Evolutionary conservation across 1,284 basidiomycete species (phyloP).

Genomic region (Leccinum holopus): DNA sequence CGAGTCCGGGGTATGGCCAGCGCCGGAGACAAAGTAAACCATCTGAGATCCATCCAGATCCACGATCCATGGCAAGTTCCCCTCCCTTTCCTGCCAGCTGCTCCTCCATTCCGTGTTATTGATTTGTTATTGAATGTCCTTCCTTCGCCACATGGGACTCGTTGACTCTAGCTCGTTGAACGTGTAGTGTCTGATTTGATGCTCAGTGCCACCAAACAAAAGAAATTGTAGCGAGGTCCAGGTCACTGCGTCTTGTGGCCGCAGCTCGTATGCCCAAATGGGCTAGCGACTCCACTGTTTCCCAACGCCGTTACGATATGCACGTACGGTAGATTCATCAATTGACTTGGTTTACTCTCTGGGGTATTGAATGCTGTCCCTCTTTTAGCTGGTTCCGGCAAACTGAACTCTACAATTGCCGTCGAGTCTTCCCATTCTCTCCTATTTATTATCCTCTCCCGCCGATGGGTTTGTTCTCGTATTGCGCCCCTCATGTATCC

Average conservation of each 20-base stretch:
- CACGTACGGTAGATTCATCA: not conserved
- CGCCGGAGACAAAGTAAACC: constrained; percentile 34
- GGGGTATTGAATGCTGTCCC: constrained; percentile 2
- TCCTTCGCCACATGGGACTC: not conserved
- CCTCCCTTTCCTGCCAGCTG: not conserved
- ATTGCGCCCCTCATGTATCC: constrained; percentile 19
- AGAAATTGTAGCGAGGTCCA: not conserved
- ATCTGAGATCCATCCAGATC: constrained; percentile 33
- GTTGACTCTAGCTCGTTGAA: not conserved
- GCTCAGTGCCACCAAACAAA: not conserved
- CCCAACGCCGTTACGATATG: constrained; percentile 10
- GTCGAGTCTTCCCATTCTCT: constrained; percentile 9
- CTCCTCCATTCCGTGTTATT: constrained; percentile 5
- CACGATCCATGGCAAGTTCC: constrained; percentile 13
- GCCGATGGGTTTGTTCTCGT: constrained; percentile 1
- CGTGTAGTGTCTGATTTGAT: not conserved
- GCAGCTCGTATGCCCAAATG: constrained; percentile 14
- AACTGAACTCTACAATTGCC: constrained; percentile 22
- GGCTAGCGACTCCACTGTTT: constrained; percentile 8
- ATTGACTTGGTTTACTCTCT: not conserved
- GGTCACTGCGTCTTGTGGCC: constrained; percentile 1
- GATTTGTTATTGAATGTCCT: not conserved
- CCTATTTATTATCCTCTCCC: constrained; percentile 29
- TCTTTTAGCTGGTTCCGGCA: constrained; percentile 23
- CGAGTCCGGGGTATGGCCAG: constrained; percentile 34